These are phyloP conservation scores for Aspergillaceae sp. DNA, from an alignment of 2,329 filamentous ascomycete species.

Conservation along the genomic window DNA sequence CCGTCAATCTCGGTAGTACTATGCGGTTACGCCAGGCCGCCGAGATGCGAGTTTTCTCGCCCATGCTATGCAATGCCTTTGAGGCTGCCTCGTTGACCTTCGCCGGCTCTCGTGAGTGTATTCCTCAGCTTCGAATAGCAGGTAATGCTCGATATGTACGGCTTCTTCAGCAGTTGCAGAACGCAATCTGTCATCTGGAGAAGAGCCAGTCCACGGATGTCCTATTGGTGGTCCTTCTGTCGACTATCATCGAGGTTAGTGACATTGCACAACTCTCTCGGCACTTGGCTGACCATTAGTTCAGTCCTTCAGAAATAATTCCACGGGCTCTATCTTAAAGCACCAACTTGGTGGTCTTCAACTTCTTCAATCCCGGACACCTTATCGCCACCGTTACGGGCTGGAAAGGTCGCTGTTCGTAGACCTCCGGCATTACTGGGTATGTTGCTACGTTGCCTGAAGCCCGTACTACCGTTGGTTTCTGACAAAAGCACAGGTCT, in stretches of 20 bases:
- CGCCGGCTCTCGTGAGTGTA: constrained; percentile 12
- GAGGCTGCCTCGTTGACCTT: constrained; percentile 17
- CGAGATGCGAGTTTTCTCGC: constrained; percentile 17
- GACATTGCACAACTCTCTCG: not conserved
- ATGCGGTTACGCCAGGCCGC: constrained; percentile 17
- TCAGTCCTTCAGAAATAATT: constrained; percentile 20
- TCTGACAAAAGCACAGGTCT: constrained; percentile 10
- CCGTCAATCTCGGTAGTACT: constrained; percentile 9
- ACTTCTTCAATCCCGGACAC: constrained; percentile 13
- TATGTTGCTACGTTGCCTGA: constrained; percentile 1
- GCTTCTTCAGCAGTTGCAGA: constrained; percentile 12
- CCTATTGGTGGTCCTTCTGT: constrained; percentile 14
- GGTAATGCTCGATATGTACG: constrained; percentile 15
- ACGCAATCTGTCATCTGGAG: constrained; percentile 10
- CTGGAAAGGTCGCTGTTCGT: constrained; percentile 19
- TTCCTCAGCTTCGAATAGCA: constrained; percentile 11
- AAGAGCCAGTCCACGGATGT: constrained; percentile 16
- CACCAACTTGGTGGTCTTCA: constrained; percentile 19
- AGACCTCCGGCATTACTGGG: constrained; percentile 21
- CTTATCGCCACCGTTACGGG: constrained; percentile 17
- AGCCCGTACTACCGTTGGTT: no score
- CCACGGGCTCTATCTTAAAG: constrained; percentile 15
- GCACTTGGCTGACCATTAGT: not conserved
- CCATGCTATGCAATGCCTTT: constrained; percentile 15
- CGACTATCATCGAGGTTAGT: constrained; percentile 18